Evolutionary conservation across 257 asterid genomes (phyloP).

Genomic region (Solanum sitiens): DNA sequence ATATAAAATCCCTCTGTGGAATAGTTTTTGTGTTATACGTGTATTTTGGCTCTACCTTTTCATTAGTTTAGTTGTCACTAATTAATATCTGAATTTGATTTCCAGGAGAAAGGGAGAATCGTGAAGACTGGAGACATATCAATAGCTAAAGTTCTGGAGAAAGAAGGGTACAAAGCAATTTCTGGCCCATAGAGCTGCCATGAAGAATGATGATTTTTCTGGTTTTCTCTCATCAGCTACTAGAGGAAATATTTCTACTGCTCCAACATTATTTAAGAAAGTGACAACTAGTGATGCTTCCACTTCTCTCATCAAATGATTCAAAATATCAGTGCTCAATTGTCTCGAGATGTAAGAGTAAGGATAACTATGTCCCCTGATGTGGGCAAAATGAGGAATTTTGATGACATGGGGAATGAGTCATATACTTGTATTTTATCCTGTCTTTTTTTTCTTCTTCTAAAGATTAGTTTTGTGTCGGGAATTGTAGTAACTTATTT

Average conservation of each 20-base stretch:
- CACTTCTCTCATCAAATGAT: background rate
- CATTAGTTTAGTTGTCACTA: background rate
- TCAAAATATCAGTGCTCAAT: background rate
- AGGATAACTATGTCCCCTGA: background rate
- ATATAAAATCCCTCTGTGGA: background rate
- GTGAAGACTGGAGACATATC: conserved; percentile 82
- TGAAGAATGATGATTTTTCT: background rate
- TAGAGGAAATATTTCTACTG: background rate
- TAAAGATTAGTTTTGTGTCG: background rate
- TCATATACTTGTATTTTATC: background rate
- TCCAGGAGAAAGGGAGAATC: conserved; percentile 60
- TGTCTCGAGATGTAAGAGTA: background rate
- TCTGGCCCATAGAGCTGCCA: conserved; percentile 17
- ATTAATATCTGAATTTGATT: background rate
- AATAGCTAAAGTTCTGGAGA: conserved; percentile 60
- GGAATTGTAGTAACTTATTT: background rate
- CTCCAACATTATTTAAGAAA: background rate
- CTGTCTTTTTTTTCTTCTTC: background rate
- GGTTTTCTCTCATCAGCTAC: background rate
- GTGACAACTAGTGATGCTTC: background rate
- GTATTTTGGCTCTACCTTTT: background rate
- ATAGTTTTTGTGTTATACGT: background rate
- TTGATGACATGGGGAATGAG: background rate
- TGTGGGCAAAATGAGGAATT: background rate
- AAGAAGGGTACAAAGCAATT: conserved; percentile 73